These are phyloP conservation scores for Protomyces inouyei DNA, from an alignment of 1,139 yeast species.

Conservation along the genomic window DNA sequence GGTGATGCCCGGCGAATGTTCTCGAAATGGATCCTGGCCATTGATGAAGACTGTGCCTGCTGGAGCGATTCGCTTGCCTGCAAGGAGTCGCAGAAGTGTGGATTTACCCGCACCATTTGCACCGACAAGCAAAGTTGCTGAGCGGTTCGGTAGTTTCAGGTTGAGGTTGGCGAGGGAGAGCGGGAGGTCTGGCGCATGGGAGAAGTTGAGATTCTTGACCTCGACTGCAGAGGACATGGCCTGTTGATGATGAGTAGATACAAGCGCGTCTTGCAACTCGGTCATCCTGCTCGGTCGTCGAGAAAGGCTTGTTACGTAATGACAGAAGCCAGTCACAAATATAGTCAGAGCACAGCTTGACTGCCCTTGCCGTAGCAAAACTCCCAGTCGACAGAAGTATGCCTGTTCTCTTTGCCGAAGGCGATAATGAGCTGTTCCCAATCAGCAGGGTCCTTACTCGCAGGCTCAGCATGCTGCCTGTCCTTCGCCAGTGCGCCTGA, in stretches of 20 bases:
- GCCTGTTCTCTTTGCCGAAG: neutral
- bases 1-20: conserved; percentile 62
- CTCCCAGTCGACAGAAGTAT: neutral
- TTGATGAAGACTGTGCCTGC: conserved; percentile 60
- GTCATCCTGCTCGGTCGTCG: neutral
- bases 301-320: neutral
- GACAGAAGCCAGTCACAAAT: neutral
- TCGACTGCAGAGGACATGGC: conserved; percentile 46
- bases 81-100: conserved; percentile 71
- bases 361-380: conserved; percentile 5
- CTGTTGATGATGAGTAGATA: neutral
- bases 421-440: conserved; percentile 1
- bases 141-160: conserved; percentile 60
- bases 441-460: neutral
- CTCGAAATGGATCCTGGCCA: conserved; percentile 79
- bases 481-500: conserved; percentile 28
- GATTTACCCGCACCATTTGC: conserved; percentile 98
- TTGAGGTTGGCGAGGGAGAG: conserved; percentile 66
- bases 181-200: conserved; percentile 55
- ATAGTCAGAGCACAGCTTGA: neutral
- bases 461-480: neutral
- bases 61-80: conserved; percentile 84
- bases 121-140: conserved; percentile 75
- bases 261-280: neutral
- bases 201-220: conserved; percentile 62